These are phyloP conservation scores for Penicillium sp. DNA, from an alignment of 2,329 filamentous ascomycete genomes.

Conservation along the genomic window DNA sequence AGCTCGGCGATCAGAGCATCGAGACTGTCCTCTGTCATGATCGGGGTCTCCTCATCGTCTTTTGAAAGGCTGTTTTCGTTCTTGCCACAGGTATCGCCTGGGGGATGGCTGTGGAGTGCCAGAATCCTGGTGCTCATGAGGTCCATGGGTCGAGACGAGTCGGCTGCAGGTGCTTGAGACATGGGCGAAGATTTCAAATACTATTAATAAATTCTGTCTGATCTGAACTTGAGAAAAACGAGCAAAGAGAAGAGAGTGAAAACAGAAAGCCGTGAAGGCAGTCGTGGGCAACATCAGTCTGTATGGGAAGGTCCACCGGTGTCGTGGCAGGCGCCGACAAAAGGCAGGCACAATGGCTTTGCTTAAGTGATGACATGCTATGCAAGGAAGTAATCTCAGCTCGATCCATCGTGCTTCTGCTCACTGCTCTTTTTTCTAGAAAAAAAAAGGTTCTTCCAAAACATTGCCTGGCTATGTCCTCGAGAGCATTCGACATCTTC, in stretches of 20 bases:
- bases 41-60: not conserved
- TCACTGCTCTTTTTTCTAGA: no score
- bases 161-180: not conserved
- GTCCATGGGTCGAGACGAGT: not conserved
- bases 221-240: no score
- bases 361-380: no score
- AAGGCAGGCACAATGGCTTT: no score
- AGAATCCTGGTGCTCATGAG: not conserved
- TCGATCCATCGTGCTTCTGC: no score
- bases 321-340: no score
- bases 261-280: not conserved
- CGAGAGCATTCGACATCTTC: no score
- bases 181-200: not conserved
- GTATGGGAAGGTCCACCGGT: no score
- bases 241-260: not conserved
- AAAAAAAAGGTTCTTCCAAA: no score
- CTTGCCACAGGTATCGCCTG: not conserved
- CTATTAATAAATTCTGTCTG: not conserved
- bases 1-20: conserved; percentile 84
- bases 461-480: no score
- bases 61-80: conserved; percentile 5
- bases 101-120: conserved; percentile 1
- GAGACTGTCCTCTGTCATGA: conserved; percentile 67
- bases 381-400: no score
- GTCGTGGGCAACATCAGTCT: no score